Conservation (phyloP, 495 filamentous ascomycete species). For the Rhypophila decipiens region DNA sequence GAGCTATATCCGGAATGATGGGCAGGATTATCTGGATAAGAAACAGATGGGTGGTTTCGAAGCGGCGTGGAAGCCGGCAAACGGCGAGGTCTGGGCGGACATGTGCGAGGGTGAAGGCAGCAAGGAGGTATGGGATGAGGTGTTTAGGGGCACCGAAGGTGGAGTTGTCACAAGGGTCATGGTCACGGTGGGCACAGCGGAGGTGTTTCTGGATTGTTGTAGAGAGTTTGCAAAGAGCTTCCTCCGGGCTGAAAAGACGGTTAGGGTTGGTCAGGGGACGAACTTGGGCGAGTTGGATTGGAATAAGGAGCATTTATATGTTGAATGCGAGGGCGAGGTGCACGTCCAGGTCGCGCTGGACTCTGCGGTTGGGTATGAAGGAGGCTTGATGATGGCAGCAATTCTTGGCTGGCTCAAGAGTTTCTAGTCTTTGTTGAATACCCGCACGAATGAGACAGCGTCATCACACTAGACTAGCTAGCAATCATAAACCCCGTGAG, state of each 20-base stretch:
- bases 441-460: no score
- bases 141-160: not conserved
- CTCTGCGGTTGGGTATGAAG: slow-evolving; percentile 7
- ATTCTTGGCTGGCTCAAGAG: slow-evolving; percentile 10
- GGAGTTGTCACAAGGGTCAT: slow-evolving; percentile 10
- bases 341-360: slow-evolving; percentile 18
- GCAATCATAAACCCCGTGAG: no score
- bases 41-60: slow-evolving; percentile 5
- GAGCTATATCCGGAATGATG: slow-evolving; percentile 2
- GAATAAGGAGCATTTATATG: slow-evolving; percentile 6
- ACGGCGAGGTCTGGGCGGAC: slow-evolving; percentile 15
- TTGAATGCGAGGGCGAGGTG: slow-evolving; percentile 14
- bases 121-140: slow-evolving; percentile 5
- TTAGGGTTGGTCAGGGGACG: not conserved
- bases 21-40: slow-evolving; percentile 9
- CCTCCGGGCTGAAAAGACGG: slow-evolving; percentile 2
- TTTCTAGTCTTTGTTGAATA: no score
- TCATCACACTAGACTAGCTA: no score
- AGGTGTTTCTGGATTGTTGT: slow-evolving; percentile 15
- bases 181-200: slow-evolving; percentile 11
- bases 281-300: not conserved
- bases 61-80: not conserved
- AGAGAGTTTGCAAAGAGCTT: slow-evolving; percentile 6
- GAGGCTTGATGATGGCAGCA: slow-evolving; percentile 9
- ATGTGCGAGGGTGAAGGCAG: slow-evolving; percentile 2